These are phyloP conservation scores for Mycosphaerella sp. DNA, from an alignment of 2,329 filamentous ascomycete species.

Conservation along the genomic window DNA sequence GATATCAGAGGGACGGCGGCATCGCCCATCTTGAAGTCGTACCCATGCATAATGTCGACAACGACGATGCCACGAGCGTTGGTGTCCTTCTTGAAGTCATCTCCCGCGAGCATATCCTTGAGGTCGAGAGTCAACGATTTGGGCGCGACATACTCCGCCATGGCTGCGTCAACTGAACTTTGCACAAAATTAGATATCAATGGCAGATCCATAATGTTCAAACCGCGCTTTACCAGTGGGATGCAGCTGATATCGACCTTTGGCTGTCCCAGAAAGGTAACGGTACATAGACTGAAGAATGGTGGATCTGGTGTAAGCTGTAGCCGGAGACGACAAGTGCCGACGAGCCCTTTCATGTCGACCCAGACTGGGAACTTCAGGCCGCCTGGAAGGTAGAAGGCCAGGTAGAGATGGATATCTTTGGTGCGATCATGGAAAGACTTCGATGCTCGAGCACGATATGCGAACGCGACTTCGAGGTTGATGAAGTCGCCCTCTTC, in stretches of 20 bases:
- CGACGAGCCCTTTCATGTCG: slow-evolving; percentile 65
- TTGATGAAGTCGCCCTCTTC: slow-evolving; percentile 76
- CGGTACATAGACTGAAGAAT: slow-evolving; percentile 67
- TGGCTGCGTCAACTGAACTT: slow-evolving; percentile 64
- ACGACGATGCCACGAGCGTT: slow-evolving; percentile 58
- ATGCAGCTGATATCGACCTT: slow-evolving; percentile 65
- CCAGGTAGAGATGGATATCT: slow-evolving; percentile 66
- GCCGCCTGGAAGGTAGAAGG: slow-evolving; percentile 55
- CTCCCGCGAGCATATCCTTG: slow-evolving; percentile 70
- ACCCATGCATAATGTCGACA: slow-evolving; percentile 60
- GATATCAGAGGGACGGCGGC: slow-evolving; percentile 52
- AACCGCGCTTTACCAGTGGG: slow-evolving; percentile 60
- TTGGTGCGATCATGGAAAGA: slow-evolving; percentile 58
- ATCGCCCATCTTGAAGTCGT: slow-evolving; percentile 67
- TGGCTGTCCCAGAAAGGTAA: slow-evolving; percentile 70
- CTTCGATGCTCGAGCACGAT: slow-evolving; percentile 55
- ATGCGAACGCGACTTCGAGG: slow-evolving; percentile 68
- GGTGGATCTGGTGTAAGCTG: slow-evolving; percentile 71
- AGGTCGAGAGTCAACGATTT: slow-evolving; percentile 68
- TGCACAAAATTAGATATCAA: slow-evolving; percentile 71
- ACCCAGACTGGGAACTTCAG: slow-evolving; percentile 64
- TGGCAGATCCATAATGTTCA: slow-evolving; percentile 70
- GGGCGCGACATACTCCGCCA: slow-evolving; percentile 69
- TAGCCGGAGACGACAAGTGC: slow-evolving; percentile 61
- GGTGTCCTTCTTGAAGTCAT: slow-evolving; percentile 74